Evolutionary conservation across 2,329 filamentous ascomycete genomes (phyloP).

Genomic region (Albifimbria verrucaria): DNA sequence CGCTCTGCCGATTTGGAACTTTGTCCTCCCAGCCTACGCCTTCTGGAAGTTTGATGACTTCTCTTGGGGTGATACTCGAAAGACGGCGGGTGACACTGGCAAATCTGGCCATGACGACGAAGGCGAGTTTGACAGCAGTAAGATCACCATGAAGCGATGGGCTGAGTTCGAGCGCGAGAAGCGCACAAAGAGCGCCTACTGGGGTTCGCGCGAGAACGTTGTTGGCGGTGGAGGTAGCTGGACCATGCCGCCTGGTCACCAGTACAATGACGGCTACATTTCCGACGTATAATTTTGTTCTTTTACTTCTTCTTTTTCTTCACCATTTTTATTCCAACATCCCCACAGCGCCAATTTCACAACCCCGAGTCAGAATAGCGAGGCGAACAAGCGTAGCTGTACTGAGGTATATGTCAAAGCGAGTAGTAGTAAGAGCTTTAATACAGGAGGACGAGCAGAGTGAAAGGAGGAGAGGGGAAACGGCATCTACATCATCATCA

Average conservation of each 20-base stretch:
- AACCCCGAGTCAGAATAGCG: no score
- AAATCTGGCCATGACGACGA: constrained; percentile 84
- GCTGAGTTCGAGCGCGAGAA: constrained; percentile 83
- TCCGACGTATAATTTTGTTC: constrained; percentile 43
- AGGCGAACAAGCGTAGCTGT: neutral
- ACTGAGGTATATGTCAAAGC: neutral
- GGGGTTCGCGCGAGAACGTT: constrained; percentile 50
- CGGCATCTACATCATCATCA: neutral
- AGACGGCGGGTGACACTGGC: constrained; percentile 87
- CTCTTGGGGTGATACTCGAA: constrained; percentile 96
- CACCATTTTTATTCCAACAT: no score
- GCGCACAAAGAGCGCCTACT: constrained; percentile 47
- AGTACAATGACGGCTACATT: constrained; percentile 54
- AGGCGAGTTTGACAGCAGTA: constrained; percentile 95
- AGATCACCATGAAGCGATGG: constrained; percentile 99
- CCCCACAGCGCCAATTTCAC: neutral
- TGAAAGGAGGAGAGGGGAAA: neutral
- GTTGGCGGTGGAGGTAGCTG: constrained; percentile 39
- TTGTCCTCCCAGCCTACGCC: constrained; percentile 86
- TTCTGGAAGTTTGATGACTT: constrained; percentile 99
- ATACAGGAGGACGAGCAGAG: neutral
- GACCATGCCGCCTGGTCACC: constrained; percentile 39
- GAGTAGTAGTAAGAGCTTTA: neutral
- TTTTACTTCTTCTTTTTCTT: neutral
- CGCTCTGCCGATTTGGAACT: constrained; percentile 96